These are phyloP conservation scores for Colletotrichum tanaceti DNA, from an alignment of 2,329 filamentous ascomycete genomes.

Conservation along the genomic window DNA sequence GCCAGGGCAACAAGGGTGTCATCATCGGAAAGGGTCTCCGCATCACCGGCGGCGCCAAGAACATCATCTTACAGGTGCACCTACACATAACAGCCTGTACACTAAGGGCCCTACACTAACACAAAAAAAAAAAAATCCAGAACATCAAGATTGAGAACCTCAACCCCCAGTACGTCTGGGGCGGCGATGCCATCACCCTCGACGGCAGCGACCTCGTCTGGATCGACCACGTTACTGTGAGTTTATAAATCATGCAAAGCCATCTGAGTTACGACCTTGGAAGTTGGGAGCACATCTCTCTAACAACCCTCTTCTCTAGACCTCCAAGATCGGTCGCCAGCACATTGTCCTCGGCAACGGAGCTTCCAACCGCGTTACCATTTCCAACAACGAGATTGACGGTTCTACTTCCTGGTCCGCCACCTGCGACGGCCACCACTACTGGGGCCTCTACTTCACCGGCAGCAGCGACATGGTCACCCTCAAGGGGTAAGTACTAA, in stretches of 20 bases:
- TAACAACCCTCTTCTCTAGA: slow-evolving; percentile 46
- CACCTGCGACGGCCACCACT: slow-evolving; percentile 68
- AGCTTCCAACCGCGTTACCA: slow-evolving; percentile 66
- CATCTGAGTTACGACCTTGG: too few species aligned
- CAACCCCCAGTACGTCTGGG: slow-evolving; percentile 70
- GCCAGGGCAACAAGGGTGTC: slow-evolving; percentile 62
- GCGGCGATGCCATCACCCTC: slow-evolving; percentile 68
- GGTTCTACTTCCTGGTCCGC: slow-evolving; percentile 65
- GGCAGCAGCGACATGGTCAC: slow-evolving; percentile 68
- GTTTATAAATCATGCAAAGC: too few species aligned
- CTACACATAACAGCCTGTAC: too few species aligned
- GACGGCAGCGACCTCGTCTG: slow-evolving; percentile 59
- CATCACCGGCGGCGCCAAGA: slow-evolving; percentile 57
- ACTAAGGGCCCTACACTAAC: too few species aligned
- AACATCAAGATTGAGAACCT: slow-evolving; percentile 63
- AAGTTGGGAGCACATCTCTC: too few species aligned
- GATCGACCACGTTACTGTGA: slow-evolving; percentile 61
- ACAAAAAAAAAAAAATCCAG: too few species aligned
- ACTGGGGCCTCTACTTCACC: slow-evolving; percentile 69
- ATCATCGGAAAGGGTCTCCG: slow-evolving; percentile 70
- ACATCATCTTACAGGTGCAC: too few species aligned
- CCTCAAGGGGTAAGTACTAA: slow-evolving; percentile 57
- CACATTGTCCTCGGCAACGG: slow-evolving; percentile 68
- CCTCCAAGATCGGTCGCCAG: slow-evolving; percentile 68
- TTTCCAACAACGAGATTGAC: slow-evolving; percentile 71